A percentile compares a stretch with the other conserved stretches of the same genome.
phyloP scores from a whole-genome alignment of 2,329 filamentous ascomycete genomes.

The Alternaria tenuissima region DNA sequence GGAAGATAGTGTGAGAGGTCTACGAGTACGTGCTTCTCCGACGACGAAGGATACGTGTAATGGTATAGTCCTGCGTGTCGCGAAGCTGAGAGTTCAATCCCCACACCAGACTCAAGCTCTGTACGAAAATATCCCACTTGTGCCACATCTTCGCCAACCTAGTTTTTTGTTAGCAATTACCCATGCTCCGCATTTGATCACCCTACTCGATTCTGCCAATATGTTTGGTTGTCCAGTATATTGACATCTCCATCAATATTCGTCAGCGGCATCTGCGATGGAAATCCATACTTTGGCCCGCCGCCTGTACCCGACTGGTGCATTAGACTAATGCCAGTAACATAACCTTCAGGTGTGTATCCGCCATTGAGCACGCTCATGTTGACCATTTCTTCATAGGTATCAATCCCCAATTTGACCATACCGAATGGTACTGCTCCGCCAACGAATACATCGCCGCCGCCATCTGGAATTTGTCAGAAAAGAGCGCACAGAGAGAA shows the following conservation, averaged over 20 bases:
- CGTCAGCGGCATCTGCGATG: constrained; percentile 53
- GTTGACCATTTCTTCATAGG: constrained; percentile 47
- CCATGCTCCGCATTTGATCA: accelerated
- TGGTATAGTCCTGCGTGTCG: constrained; percentile 50
- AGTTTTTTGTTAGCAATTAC: not conserved
- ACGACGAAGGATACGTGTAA: constrained; percentile 49
- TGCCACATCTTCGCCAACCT: constrained; percentile 44
- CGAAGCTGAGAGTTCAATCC: constrained; percentile 47
- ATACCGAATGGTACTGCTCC: constrained; percentile 37
- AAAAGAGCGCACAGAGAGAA: not conserved
- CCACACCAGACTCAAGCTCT: constrained; percentile 45
- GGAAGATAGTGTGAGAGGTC: constrained; percentile 58
- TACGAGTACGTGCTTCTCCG: constrained; percentile 55
- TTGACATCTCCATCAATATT: constrained; percentile 53
- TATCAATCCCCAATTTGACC: constrained; percentile 54
- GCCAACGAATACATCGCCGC: constrained; percentile 54
- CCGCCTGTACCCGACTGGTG: constrained; percentile 51
- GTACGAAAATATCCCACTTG: constrained; percentile 51
- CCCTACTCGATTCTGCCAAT: constrained; percentile 50
- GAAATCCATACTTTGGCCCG: constrained; percentile 52
- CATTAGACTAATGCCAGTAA: constrained; percentile 52
- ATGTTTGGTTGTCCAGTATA: constrained; percentile 53
- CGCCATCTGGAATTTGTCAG: constrained; percentile 42
- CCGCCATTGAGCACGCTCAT: constrained; percentile 52
- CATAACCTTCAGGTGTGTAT: constrained; percentile 51